These are phyloP conservation scores for Paraleonurus japonicus DNA, from an alignment of 257 asterid species.

Conservation along the genomic window DNA sequence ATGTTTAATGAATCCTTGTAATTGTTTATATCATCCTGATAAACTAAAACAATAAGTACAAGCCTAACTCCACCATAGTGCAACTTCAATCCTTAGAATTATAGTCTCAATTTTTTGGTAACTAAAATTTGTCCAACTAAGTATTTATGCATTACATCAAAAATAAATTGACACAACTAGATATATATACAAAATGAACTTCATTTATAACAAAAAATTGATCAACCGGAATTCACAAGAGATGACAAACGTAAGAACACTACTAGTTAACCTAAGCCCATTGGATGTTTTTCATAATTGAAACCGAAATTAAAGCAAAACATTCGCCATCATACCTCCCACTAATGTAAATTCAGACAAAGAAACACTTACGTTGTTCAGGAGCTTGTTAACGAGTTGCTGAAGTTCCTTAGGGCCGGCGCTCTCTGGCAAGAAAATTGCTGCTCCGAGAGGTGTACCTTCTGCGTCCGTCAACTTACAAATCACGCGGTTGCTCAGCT, in stretches of 20 bases:
- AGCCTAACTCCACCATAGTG: background rate
- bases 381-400: constrained; percentile 75
- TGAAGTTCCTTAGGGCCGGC: constrained; percentile 85
- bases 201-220: background rate
- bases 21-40: background rate
- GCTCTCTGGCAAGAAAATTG: constrained; percentile 69
- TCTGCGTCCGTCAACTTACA: constrained; percentile 72
- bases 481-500: constrained; percentile 55
- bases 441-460: constrained; percentile 62
- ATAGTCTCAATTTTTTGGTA: background rate
- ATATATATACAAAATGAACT: background rate
- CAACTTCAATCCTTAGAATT: background rate
- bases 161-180: background rate
- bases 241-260: background rate
- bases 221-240: background rate
- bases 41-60: background rate
- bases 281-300: background rate
- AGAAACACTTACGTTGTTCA: constrained; percentile 52
- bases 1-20: no score
- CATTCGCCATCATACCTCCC: background rate
- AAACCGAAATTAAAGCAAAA: background rate
- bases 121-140: background rate
- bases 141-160: background rate
- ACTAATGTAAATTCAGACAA: background rate
- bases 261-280: background rate